Percentiles rank a stretch among this genome's conserved stretches.
Evolutionary conservation across 352 stramenopile species (phyloP).

Genomic region (Pythium apleroticum): DNA sequence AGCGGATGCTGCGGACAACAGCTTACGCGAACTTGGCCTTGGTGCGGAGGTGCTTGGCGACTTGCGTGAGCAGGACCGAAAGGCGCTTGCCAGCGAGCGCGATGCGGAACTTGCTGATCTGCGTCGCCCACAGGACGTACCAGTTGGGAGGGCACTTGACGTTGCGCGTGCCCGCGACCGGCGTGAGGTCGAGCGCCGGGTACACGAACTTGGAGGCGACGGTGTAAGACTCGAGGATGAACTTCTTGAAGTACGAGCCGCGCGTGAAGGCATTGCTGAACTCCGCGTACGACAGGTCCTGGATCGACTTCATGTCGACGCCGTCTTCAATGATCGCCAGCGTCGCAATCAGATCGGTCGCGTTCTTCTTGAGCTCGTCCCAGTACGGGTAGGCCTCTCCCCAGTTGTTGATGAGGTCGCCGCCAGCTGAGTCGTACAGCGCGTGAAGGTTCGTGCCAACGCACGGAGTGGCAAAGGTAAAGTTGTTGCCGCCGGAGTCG

Average conservation of each 20-base stretch:
- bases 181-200: constrained; percentile 25
- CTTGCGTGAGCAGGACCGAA: constrained; percentile 29
- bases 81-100: constrained; percentile 30
- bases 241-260: constrained; percentile 22
- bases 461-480: constrained; percentile 50
- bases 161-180: constrained; percentile 23
- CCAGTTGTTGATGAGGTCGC: constrained; percentile 64
- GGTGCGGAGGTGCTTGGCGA: constrained; percentile 24
- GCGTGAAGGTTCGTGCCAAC: constrained; percentile 62
- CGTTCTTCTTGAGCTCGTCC: constrained; percentile 36
- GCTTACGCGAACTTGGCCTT: constrained; percentile 4
- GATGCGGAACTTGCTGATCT: constrained; percentile 28
- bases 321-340: constrained; percentile 21
- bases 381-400: constrained; percentile 12
- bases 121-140: constrained; percentile 33
- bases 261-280: constrained; percentile 25
- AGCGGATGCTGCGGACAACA: neutral
- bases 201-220: constrained; percentile 27
- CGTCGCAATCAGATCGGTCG: constrained; percentile 37
- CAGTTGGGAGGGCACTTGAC: constrained; percentile 37
- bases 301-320: constrained; percentile 18
- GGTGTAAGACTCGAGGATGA: constrained; percentile 33
- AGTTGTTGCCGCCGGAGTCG: constrained; percentile 62
- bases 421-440: constrained; percentile 56
- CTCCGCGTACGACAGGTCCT: constrained; percentile 21